A percentile compares a stretch with the other conserved stretches of the same genome.
phyloP scores from a whole-genome alignment of 768 basidiomycete genomes.

The Piloderma croceum region DNA sequence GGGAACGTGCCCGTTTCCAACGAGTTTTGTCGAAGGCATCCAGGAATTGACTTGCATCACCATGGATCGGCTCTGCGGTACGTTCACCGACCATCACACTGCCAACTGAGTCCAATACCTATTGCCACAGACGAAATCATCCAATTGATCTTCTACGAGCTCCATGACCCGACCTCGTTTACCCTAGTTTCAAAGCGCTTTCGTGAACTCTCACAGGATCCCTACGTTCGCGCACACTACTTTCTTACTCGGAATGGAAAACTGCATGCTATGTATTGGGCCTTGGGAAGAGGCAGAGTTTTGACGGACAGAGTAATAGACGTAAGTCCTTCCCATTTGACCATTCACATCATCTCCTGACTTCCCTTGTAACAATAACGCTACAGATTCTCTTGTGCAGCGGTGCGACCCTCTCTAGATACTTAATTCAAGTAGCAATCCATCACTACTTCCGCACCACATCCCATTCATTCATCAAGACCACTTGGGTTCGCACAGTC shows the following conservation, averaged over 20 bases:
- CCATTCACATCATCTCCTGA: conserved; percentile 4
- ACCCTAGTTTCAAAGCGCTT: conserved; percentile 54
- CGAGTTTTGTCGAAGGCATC: no score
- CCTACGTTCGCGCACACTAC: conserved; percentile 73
- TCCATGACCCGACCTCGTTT: conserved; percentile 58
- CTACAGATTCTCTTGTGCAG: conserved; percentile 19
- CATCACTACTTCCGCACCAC: conserved; percentile 75
- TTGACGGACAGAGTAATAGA: conserved; percentile 62
- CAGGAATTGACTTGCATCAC: no score
- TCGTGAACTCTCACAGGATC: conserved; percentile 58
- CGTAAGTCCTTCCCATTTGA: conserved; percentile 37
- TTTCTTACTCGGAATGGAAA: conserved; percentile 70
- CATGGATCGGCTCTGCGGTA: conserved; percentile 69
- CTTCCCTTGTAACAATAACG: conserved; percentile 12
- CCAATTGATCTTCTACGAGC: conserved; percentile 67
- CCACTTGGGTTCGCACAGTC: conserved; percentile 65
- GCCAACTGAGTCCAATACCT: background rate
- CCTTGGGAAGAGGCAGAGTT: conserved; percentile 66
- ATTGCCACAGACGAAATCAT: conserved; percentile 46
- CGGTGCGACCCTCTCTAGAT: conserved; percentile 50
- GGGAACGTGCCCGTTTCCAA: no score
- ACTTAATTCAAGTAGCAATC: conserved; percentile 70
- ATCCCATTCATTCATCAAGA: conserved; percentile 70
- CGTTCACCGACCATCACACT: conserved; percentile 22
- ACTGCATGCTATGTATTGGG: conserved; percentile 67